Percentiles rank a stretch among this genome's conserved stretches.
Conservation (phyloP, 495 filamentous ascomycete species). For the Talaromyces trachyspermus region DNA sequence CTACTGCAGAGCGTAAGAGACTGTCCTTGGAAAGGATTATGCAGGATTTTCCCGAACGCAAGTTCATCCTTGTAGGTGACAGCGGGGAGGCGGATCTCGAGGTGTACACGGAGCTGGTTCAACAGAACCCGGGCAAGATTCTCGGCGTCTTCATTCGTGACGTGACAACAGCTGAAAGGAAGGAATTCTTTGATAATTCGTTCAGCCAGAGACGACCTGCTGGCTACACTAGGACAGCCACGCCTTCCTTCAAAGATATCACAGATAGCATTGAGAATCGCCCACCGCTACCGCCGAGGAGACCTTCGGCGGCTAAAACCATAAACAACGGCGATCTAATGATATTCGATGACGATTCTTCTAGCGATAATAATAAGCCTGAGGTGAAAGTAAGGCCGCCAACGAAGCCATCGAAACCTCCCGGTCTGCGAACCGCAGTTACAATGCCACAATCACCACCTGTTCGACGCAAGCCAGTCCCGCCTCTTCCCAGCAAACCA, state of each 20-base stretch:
- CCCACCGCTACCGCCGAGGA: slow-evolving; percentile 29
- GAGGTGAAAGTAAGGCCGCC: slow-evolving; percentile 39
- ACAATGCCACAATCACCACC: too few relatives aligned
- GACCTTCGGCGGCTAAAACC: slow-evolving; percentile 17
- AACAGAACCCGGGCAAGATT: slow-evolving; percentile 74
- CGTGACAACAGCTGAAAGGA: slow-evolving; percentile 67
- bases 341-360: slow-evolving; percentile 51
- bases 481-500: slow-evolving; percentile 34
- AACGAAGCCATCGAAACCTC: slow-evolving; percentile 60
- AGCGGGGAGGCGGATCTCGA: slow-evolving; percentile 96
- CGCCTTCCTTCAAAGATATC: slow-evolving; percentile 8
- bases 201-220: slow-evolving; percentile 30
- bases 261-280: slow-evolving; percentile 22
- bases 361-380: slow-evolving; percentile 7
- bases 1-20: slow-evolving; percentile 90
- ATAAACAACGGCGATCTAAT: slow-evolving; percentile 53
- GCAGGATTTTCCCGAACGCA: slow-evolving; percentile 79
- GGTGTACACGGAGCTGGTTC: slow-evolving; percentile 88
- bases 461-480: slow-evolving; percentile 38
- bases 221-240: not conserved
- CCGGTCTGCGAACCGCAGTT: slow-evolving; percentile 44
- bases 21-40: slow-evolving; percentile 76
- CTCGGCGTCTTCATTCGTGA: slow-evolving; percentile 88
- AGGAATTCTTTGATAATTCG: slow-evolving; percentile 71
- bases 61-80: slow-evolving; percentile 88